These are phyloP conservation scores for Cercospora sesami DNA, from an alignment of 2,329 filamentous ascomycete species.

Conservation along the genomic window DNA sequence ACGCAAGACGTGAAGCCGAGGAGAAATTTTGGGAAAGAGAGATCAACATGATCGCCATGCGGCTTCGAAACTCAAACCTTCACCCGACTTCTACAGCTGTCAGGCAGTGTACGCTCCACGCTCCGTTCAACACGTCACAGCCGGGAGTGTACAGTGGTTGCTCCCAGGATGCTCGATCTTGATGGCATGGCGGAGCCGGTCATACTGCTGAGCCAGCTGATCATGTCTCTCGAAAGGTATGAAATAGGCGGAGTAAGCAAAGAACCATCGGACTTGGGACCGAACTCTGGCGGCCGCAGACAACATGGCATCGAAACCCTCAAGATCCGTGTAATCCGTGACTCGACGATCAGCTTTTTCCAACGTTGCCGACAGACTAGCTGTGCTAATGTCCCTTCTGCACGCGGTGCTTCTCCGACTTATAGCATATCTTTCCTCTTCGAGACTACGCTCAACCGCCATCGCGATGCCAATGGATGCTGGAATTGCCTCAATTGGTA, in stretches of 20 bases:
- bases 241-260: neutral
- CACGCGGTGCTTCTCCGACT: neutral
- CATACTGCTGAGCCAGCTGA: neutral
- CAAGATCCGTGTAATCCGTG: neutral
- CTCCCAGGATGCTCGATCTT: neutral
- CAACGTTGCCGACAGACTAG: neutral
- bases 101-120: neutral
- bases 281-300: neutral
- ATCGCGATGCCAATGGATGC: slow-evolving; percentile 5
- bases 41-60: neutral
- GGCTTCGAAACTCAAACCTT: neutral
- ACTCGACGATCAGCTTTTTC: neutral
- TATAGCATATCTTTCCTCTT: neutral
- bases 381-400: neutral
- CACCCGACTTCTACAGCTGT: neutral
- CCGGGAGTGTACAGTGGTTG: neutral
- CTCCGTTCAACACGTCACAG: neutral
- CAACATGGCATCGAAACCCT: neutral
- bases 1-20: neutral
- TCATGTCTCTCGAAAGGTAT: neutral
- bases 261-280: neutral
- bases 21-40: neutral
- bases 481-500: slow-evolving; percentile 1
- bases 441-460: neutral
- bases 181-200: neutral